Evolutionary conservation across 2,329 filamentous ascomycete genomes (phyloP).

Genomic region (Stemphylium lycopersici): DNA sequence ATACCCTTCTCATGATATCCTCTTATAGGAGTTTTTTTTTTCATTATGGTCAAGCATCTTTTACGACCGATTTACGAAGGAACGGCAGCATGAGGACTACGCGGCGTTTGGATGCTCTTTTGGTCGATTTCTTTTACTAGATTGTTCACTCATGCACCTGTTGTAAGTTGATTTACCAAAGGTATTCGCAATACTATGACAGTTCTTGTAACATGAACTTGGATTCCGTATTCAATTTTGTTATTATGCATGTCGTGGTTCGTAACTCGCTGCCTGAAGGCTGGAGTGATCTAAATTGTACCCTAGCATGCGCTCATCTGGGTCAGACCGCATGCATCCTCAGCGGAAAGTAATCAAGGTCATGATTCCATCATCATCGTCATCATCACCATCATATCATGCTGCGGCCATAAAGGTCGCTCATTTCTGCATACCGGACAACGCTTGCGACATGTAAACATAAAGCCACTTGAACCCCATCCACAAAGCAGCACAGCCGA

Average conservation of each 20-base stretch:
- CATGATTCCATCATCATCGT: no score
- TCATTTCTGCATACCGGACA: background rate
- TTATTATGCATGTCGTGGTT: background rate
- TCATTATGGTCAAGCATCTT: background rate
- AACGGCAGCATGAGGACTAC: background rate
- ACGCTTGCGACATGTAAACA: background rate
- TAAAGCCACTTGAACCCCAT: conserved; percentile 31
- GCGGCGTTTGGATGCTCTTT: background rate
- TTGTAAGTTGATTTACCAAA: background rate
- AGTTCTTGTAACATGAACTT: background rate
- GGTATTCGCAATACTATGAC: background rate
- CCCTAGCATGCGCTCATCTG: no score
- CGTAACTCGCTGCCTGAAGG: background rate
- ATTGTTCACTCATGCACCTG: background rate
- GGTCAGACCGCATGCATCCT: no score
- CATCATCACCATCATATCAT: no score
- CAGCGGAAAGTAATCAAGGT: no score
- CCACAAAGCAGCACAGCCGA: conserved; percentile 24
- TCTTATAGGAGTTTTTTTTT: background rate
- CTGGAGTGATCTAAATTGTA: no score
- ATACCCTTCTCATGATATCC: conserved; percentile 8
- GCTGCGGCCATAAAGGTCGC: no score
- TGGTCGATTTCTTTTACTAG: background rate
- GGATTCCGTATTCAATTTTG: background rate
- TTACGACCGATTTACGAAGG: background rate